phyloP scores from a whole-genome alignment of 2,329 filamentous ascomycete genomes.

The Daldinia sp. region DNA sequence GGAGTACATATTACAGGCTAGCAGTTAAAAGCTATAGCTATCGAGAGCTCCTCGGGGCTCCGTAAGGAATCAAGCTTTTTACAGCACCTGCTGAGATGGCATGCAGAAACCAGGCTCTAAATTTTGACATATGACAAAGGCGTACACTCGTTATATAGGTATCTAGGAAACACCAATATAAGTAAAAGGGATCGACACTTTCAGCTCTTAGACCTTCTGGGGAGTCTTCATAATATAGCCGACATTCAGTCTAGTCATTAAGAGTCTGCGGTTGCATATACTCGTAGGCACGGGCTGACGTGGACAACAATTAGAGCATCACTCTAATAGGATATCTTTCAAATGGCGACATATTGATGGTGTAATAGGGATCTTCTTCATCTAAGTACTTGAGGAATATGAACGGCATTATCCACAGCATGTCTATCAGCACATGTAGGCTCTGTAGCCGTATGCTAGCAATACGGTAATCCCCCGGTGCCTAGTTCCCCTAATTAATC shows the following conservation, averaged over 20 bases:
- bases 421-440: background rate
- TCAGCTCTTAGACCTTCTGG: background rate
- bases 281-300: background rate
- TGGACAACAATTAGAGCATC: background rate
- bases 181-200: background rate
- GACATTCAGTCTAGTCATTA: background rate
- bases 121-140: background rate
- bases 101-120: background rate
- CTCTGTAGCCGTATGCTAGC: background rate
- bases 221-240: background rate
- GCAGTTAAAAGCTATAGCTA: background rate
- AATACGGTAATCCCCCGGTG: background rate
- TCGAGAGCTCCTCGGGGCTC: background rate
- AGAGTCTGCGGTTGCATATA: background rate
- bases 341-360: background rate
- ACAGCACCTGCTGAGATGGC: background rate
- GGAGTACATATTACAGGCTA: background rate
- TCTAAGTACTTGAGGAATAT: background rate
- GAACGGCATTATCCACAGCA: background rate
- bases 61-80: background rate
- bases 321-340: background rate
- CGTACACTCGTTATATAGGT: background rate
- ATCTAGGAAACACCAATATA: background rate
- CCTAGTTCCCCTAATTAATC: background rate
- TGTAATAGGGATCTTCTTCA: background rate